Conservation (phyloP, 2,329 filamentous ascomycete genomes). For the Trichoderma koningiopsis region DNA sequence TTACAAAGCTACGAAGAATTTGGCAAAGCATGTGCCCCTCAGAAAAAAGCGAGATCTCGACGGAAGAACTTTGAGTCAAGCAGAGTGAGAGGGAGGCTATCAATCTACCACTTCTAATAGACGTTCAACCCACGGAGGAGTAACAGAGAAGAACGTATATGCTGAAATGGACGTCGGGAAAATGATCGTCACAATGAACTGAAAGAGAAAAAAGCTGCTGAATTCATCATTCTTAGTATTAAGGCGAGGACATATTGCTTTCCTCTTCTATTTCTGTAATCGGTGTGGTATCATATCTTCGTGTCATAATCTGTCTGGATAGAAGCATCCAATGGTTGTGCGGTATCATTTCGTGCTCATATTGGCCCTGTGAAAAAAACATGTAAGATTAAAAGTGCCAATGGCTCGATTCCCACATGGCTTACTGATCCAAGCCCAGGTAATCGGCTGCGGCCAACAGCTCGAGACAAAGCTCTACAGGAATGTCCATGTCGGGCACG, state of each 20-base stretch:
- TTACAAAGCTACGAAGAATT: background rate
- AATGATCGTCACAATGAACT: background rate
- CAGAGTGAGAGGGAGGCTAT: conserved; percentile 56
- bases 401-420: conserved; percentile 23
- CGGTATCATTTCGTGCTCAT: conserved; percentile 42
- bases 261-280: conserved; percentile 16
- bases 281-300: conserved; percentile 12
- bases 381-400: conserved; percentile 34
- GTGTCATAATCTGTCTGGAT: conserved; percentile 7
- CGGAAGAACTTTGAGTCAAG: conserved; percentile 45
- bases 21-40: conserved; percentile 43
- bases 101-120: conserved; percentile 58
- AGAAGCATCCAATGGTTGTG: background rate
- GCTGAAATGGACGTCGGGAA: conserved; percentile 49
- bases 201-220: background rate
- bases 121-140: conserved; percentile 56
- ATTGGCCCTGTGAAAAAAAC: conserved; percentile 37
- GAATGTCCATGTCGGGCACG: conserved; percentile 79
- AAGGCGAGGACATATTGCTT: background rate
- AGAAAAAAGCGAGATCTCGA: conserved; percentile 53
- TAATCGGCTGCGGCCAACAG: conserved; percentile 77
- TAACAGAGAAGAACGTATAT: conserved; percentile 54
- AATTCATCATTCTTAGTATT: conserved; percentile 12
- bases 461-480: conserved; percentile 76
- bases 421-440: conserved; percentile 64